These are phyloP conservation scores for Parathielavia hyrcaniae DNA, from an alignment of 495 filamentous ascomycete genomes.

Conservation along the genomic window DNA sequence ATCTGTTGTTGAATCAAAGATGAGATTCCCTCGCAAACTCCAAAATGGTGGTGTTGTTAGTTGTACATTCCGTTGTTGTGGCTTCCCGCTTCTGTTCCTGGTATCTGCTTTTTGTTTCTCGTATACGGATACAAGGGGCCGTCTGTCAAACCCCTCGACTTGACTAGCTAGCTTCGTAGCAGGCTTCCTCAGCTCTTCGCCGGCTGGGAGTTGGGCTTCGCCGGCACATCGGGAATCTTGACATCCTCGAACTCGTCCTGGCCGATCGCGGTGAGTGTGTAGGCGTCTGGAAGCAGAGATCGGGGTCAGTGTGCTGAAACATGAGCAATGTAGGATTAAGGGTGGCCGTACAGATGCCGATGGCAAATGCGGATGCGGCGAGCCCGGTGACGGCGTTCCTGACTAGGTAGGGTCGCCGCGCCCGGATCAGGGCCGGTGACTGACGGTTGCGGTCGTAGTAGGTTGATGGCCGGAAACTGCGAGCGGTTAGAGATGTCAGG, in stretches of 20 bases:
- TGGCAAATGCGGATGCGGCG: constrained; percentile 59
- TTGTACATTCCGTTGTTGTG: no score
- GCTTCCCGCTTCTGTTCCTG: no score
- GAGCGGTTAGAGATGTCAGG: not conserved
- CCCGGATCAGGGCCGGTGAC: constrained; percentile 77
- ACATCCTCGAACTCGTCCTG: constrained; percentile 99
- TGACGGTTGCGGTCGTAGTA: constrained; percentile 88
- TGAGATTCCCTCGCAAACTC: constrained; percentile 2
- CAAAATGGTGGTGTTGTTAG: not conserved
- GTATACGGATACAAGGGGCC: not conserved
- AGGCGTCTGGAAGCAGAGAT: constrained; percentile 59
- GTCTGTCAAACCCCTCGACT: not conserved
- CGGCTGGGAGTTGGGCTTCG: constrained; percentile 3
- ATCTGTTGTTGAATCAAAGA: not conserved
- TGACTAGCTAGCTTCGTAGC: not conserved
- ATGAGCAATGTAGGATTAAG: not conserved
- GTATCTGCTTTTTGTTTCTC: not conserved
- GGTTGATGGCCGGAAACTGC: constrained; percentile 63
- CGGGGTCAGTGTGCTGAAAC: not conserved
- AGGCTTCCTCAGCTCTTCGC: constrained; percentile 28
- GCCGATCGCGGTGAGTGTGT: constrained; percentile 80
- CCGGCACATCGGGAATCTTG: constrained; percentile 63
- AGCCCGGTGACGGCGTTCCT: constrained; percentile 77
- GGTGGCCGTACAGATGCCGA: constrained; percentile 64
- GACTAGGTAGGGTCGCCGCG: constrained; percentile 83